Base-by-base conservation (phyloP, 2,329 filamentous ascomycete species). In the Nectriaceae sp. region DNA sequence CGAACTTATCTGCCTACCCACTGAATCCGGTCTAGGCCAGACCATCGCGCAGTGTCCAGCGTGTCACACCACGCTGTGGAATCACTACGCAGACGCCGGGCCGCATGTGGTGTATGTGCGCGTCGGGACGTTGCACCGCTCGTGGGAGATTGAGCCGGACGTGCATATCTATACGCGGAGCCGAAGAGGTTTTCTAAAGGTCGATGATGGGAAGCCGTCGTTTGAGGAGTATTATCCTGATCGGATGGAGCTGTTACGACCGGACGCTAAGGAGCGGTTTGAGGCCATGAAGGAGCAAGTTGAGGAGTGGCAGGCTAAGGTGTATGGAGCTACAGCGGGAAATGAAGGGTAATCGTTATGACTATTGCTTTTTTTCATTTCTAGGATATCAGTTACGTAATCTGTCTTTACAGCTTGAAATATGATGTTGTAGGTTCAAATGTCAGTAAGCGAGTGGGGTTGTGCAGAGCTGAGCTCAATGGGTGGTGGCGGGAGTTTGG, bases 151-250 rank as follows among this genome's bases (percentile, higher is more conserved):
- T 6, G 63, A 65, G n/a, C 75, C 75, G 1, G 72, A 76, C 56
- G 66, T 72, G 18, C 74, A 79, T 59, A 73, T 77, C 42, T 79
- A 63, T 50, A 69, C 65, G 16, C 57, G 62, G 26, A 71, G 66
- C 46, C 74, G 71, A 47, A 52, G 63, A 49, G 53, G 58, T 11
- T 78, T 73, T 60, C 49, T 77, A 44, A 47, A 61, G 24, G 50
- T 76, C 44, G 53, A 53, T 3, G 65, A 69, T 39, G 68, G 56
- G 10, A 69, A 68, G 52, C 66, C 68, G 19, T 64, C 69, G 40
- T 72, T 70, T 46, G 61, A 72, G 19, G 61, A 42, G 11, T 70
- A 64, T 40, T 75, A 75, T 49, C 47, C 55, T 3, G 61, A 65
- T 11, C 56, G 61, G 4, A 52, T 59, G 4, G 61, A 60, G 5